These are phyloP conservation scores for Lentinula sp. DNA, from an alignment of 768 basidiomycete species.

Conservation along the genomic window DNA sequence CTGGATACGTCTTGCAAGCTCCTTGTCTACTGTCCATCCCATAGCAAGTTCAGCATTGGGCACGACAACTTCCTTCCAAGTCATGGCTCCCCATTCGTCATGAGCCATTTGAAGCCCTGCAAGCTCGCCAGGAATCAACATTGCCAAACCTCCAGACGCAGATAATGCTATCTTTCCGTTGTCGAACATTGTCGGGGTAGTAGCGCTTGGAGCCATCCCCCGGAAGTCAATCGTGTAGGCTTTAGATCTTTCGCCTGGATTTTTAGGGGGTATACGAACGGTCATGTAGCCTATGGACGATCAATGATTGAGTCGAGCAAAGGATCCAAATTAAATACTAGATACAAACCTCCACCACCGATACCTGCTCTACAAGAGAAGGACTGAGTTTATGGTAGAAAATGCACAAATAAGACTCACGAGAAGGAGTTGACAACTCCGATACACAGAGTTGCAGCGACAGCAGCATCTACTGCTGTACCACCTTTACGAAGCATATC, in stretches of 20 bases:
- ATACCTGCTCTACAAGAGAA: slow-evolving; percentile 36
- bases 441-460: slow-evolving; percentile 51
- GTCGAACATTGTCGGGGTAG: slow-evolving; percentile 55
- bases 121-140: slow-evolving; percentile 66
- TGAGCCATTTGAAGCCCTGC: slow-evolving; percentile 63
- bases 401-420: slow-evolving; percentile 20
- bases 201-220: slow-evolving; percentile 53
- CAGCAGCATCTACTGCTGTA: slow-evolving; percentile 61
- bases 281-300: slow-evolving; percentile 34
- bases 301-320: not conserved
- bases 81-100: slow-evolving; percentile 43
- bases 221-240: slow-evolving; percentile 58
- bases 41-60: slow-evolving; percentile 55
- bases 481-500: slow-evolving; percentile 53
- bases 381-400: not conserved
- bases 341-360: slow-evolving; percentile 41
- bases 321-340: not conserved
- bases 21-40: slow-evolving; percentile 51
- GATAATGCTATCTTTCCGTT: slow-evolving; percentile 31
- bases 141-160: slow-evolving; percentile 53
- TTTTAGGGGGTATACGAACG: slow-evolving; percentile 43
- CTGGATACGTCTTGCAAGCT: slow-evolving; percentile 49
- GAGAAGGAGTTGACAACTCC: slow-evolving; percentile 63
- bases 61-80: slow-evolving; percentile 33
- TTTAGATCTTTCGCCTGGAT: slow-evolving; percentile 17